Percentiles rank a stretch among this genome's conserved stretches.
These are phyloP conservation scores for Haberlea rhodopensis DNA, from an alignment of 257 asterid genomes.

Conservation along the genomic window DNA sequence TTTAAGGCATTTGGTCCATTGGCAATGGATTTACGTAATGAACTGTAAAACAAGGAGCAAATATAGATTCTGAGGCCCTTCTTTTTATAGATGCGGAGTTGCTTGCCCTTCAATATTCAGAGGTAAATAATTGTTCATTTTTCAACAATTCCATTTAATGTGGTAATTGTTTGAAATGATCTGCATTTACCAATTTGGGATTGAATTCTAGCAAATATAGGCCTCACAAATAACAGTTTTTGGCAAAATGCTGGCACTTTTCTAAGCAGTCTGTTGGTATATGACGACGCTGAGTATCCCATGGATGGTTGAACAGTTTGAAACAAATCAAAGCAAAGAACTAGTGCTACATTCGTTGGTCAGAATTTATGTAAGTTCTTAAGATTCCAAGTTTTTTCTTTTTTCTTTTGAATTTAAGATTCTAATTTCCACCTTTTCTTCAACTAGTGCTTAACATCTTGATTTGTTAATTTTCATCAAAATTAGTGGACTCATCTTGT, in stretches of 20 bases:
- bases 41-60: constrained; percentile 20
- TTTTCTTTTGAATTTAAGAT: too few species aligned
- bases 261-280: neutral
- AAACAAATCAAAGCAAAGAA: neutral
- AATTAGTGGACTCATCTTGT: neutral
- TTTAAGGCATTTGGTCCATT: constrained; percentile 3
- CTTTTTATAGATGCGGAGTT: constrained; percentile 17
- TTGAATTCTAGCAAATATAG: constrained; percentile 5
- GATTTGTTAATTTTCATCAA: neutral
- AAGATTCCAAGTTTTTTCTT: neutral
- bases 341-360: neutral
- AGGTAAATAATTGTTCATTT: constrained; percentile 24
- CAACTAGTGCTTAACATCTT: neutral
- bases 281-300: neutral
- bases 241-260: neutral
- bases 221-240: neutral
- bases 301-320: neutral
- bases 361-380: neutral
- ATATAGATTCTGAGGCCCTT: neutral
- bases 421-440: neutral
- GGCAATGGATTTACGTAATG: constrained; percentile 24
- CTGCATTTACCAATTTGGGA: constrained; percentile 20
- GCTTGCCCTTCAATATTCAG: constrained; percentile 18
- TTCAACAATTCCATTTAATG: constrained; percentile 13
- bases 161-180: constrained; percentile 20